Conservation (phyloP, 495 filamentous ascomycete genomes). For the Recurvomyces mirabilis region DNA sequence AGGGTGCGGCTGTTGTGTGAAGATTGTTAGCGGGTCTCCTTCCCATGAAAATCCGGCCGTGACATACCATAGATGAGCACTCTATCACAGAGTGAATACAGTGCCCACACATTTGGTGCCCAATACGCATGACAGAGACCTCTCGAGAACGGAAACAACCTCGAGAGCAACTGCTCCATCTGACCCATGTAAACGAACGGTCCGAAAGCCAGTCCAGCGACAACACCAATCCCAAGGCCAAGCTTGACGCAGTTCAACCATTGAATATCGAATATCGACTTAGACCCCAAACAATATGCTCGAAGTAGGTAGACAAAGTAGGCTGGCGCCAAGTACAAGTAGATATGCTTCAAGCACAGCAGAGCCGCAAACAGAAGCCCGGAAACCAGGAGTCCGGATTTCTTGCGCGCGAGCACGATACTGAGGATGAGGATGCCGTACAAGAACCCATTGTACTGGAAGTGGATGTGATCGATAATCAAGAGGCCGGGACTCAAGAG, state of each 20-base stretch:
- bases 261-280: slow-evolving; percentile 62
- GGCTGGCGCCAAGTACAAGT: slow-evolving; percentile 89
- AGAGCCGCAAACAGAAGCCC: slow-evolving; percentile 74
- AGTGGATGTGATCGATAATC: slow-evolving; percentile 98
- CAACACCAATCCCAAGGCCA: slow-evolving; percentile 53
- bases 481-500: slow-evolving; percentile 84
- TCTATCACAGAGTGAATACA: slow-evolving; percentile 87
- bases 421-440: slow-evolving; percentile 84
- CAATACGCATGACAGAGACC: slow-evolving; percentile 96
- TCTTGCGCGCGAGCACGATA: slow-evolving; percentile 66
- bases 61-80: slow-evolving; percentile 67
- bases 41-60: too few relatives aligned
- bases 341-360: slow-evolving; percentile 94
- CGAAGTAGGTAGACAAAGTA: slow-evolving; percentile 90
- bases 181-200: slow-evolving; percentile 80
- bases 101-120: slow-evolving; percentile 94
- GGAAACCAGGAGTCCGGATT: slow-evolving; percentile 62
- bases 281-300: slow-evolving; percentile 74
- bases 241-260: slow-evolving; percentile 74
- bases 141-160: slow-evolving; percentile 87
- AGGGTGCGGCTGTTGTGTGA: slow-evolving; percentile 60
- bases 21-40: too few relatives aligned
- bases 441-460: slow-evolving; percentile 96
- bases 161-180: slow-evolving; percentile 70
- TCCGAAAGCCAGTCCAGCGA: slow-evolving; percentile 80